Conservation (phyloP, 2,329 filamentous ascomycete species). For the Trichoderma semiorbis region DNA sequence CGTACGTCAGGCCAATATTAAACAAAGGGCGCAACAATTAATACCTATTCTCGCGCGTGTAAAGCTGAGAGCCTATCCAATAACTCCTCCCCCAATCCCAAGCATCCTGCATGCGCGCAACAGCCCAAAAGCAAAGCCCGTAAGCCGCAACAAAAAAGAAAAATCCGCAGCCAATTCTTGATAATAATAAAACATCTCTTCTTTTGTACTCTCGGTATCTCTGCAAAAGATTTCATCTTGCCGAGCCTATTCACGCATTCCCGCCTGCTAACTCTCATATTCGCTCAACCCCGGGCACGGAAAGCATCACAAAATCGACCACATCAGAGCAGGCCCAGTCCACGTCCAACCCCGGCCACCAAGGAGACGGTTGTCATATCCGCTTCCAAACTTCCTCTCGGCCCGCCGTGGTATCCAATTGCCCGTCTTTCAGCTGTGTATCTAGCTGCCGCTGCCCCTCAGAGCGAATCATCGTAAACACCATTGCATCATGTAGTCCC, state of each 20-base stretch:
- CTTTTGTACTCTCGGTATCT: neutral
- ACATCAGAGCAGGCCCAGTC: neutral
- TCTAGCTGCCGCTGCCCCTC: neutral
- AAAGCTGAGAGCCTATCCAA: conserved; percentile 5
- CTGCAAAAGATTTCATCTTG: neutral
- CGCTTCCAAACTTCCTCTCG: neutral
- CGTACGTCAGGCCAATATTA: neutral
- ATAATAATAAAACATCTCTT: neutral
- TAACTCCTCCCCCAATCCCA: conserved; percentile 5
- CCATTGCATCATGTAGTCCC: conserved; percentile 20
- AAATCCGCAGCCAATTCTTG: neutral
- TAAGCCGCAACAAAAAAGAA: neutral
- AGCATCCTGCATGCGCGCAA: neutral
- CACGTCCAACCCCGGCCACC: neutral
- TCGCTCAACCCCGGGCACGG: conserved; percentile 4
- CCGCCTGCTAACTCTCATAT: neutral
- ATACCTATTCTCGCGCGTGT: conserved; percentile 8
- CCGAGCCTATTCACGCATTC: neutral
- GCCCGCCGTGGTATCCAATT: conserved; percentile 12
- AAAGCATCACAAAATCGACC: neutral
- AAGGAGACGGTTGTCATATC: neutral
- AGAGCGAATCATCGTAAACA: conserved; percentile 17
- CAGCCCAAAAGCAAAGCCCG: conserved; percentile 1
- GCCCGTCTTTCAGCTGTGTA: neutral
- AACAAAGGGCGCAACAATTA: conserved; percentile 4